Evolutionary conservation across 163 green algal genomes (phyloP), one percentile per base, ranked within the genome.

Genomic region (Coccomyxa subellipsoidea): DNA sequence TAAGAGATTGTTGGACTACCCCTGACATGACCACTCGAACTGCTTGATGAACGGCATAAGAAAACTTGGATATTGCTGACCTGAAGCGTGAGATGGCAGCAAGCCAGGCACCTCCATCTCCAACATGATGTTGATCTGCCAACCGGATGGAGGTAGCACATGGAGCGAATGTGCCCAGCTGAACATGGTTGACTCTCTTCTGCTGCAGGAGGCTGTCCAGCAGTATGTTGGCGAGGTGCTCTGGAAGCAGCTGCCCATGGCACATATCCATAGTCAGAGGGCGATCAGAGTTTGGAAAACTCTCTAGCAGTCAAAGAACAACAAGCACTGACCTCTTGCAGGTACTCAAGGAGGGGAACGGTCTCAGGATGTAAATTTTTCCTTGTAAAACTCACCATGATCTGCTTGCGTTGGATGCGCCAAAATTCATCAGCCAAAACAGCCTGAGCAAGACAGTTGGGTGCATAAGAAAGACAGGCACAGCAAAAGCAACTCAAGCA

Each of bases 41-140:
- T 73, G 66, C n/a, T 6, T 36, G 66, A 18, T 35, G 59, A 34
- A 73, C 2, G 10, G 66, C 66, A 73, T 4, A 73, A 1, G 6
- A 73, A 36, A 32, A 35, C 47, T 18, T 66, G 47, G 66, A 34
- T 10, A 1, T 27, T 59, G 4, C 66, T 73, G 29, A 36, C 66
- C 66, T 73, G 66, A 73, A 73, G 66, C n/a, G 66, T 73, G 66
- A 73, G 66, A 73, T 32, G 66, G 66, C n/a, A 34, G 29, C 2
- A 18, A 73, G 66, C 66, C 66, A 73, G 1, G 66, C 8, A 23
- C 66, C 29, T 18, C 29, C 66, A 34, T 73, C 66, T 36, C 66
- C 66, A 1, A 32, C 66, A 36, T 36, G 27, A 23, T 73, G 10
- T 8, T 1, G 31, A 4, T 8, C 18, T 32, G 66, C 27, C 29